Evolutionary conservation across 768 basidiomycete species (phyloP).

Genomic region (Mrakia hoshinonis): DNA sequence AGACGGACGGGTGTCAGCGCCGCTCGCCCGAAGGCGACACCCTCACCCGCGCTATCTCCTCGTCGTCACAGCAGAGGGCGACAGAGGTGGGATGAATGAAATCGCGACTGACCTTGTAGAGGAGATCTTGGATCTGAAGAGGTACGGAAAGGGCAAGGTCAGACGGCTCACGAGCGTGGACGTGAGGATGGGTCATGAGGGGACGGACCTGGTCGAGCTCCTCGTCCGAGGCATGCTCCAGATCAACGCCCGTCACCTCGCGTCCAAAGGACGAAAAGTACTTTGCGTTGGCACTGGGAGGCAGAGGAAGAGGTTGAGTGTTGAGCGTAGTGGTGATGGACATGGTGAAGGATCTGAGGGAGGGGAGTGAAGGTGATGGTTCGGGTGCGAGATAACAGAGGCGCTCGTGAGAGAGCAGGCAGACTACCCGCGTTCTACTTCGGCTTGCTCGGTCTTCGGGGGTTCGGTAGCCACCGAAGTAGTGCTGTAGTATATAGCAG

Average conservation of each 20-base stretch:
- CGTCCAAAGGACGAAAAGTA: constrained; percentile 66
- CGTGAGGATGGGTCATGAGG: neutral
- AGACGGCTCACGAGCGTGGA: too few relatives aligned
- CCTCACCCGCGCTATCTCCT: too few relatives aligned
- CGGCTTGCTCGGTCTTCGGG: too few relatives aligned
- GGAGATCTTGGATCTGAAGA: constrained; percentile 56
- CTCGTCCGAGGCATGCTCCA: constrained; percentile 50
- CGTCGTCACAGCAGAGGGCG: too few relatives aligned
- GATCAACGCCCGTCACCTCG: constrained; percentile 64
- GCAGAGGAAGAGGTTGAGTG: constrained; percentile 53
- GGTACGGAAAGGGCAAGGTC: neutral
- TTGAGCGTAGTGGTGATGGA: neutral
- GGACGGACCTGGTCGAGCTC: constrained; percentile 44
- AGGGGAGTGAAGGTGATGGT: neutral
- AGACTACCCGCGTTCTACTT: too few relatives aligned
- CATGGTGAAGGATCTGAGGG: neutral
- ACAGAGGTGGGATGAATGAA: too few relatives aligned
- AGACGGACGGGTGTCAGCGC: neutral
- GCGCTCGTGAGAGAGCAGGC: too few relatives aligned
- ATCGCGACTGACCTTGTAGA: constrained; percentile 58
- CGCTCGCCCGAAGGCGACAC: constrained; percentile 1
- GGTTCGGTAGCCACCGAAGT: too few relatives aligned
- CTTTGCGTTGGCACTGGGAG: constrained; percentile 59
- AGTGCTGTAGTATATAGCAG: too few relatives aligned
- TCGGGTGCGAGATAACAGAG: neutral